phyloP scores from a whole-genome alignment of 257 asterid species.

The Nicotiana undulata region DNA sequence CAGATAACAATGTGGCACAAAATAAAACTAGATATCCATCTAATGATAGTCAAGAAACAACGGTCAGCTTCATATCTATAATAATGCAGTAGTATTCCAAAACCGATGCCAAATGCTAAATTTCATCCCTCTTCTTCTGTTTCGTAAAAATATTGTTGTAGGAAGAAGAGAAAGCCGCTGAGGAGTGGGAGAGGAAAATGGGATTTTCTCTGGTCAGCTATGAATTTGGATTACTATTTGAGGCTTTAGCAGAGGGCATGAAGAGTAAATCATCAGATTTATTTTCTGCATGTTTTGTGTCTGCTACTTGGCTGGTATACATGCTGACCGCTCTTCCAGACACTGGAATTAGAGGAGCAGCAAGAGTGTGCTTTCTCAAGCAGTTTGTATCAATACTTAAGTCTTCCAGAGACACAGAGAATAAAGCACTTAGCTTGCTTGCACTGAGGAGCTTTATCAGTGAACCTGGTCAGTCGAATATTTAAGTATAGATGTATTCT shows the following conservation, averaged over 20 bases:
- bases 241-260: slow-evolving; percentile 69
- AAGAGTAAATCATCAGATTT: slow-evolving; percentile 45
- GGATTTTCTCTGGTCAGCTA: slow-evolving; percentile 66
- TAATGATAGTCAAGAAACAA: slow-evolving; percentile 31
- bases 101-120: neutral
- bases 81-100: neutral
- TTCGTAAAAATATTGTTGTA: neutral
- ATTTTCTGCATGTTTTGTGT: slow-evolving; percentile 57
- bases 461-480: slow-evolving; percentile 50
- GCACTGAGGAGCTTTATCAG: slow-evolving; percentile 63
- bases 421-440: slow-evolving; percentile 67
- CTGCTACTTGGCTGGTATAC: slow-evolving; percentile 69
- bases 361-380: slow-evolving; percentile 65
- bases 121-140: neutral
- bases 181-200: slow-evolving; percentile 71
- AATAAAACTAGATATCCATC: slow-evolving; percentile 37
- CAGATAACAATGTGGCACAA: slow-evolving; percentile 31
- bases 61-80: slow-evolving; percentile 29
- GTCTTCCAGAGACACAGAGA: slow-evolving; percentile 45
- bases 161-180: slow-evolving; percentile 64
- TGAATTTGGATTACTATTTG: slow-evolving; percentile 75
- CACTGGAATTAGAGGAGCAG: slow-evolving; percentile 74
- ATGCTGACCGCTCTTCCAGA: slow-evolving; percentile 73
- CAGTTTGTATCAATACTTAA: slow-evolving; percentile 57
- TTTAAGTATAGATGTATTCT: neutral